These are phyloP conservation scores for Aspergillus pseudoterreus DNA, from an alignment of 2,329 filamentous ascomycete species.

Conservation along the genomic window DNA sequence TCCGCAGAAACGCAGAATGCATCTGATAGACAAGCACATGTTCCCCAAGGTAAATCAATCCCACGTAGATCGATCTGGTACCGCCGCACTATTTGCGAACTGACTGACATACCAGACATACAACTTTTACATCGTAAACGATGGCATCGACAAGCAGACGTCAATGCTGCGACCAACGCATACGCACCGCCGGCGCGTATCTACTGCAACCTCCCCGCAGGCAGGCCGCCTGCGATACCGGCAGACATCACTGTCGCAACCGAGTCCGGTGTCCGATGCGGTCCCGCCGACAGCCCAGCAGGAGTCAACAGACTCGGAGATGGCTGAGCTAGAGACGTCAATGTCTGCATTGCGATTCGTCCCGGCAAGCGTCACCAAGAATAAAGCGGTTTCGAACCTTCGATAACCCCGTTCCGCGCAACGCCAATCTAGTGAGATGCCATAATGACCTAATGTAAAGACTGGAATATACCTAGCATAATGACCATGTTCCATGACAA, in stretches of 20 bases:
- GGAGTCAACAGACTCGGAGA: slow-evolving; percentile 23
- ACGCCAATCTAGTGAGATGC: too few relatives aligned
- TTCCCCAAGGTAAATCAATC: slow-evolving; percentile 61
- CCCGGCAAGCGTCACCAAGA: slow-evolving; percentile 38
- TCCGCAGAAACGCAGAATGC: slow-evolving; percentile 76
- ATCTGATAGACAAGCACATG: slow-evolving; percentile 91
- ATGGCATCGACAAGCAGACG: slow-evolving; percentile 80
- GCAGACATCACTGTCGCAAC: slow-evolving; percentile 25
- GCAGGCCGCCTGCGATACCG: slow-evolving; percentile 32
- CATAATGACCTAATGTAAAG: background rate
- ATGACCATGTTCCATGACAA: background rate
- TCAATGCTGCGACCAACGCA: slow-evolving; percentile 63
- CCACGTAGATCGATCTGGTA: too few relatives aligned
- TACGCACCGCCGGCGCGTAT: slow-evolving; percentile 32
- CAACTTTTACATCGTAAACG: slow-evolving; percentile 81
- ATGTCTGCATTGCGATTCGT: slow-evolving; percentile 46
- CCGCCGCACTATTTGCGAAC: too few relatives aligned
- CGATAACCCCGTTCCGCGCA: too few relatives aligned
- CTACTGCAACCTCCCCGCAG: slow-evolving; percentile 28
- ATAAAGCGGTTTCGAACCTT: slow-evolving; percentile 12
- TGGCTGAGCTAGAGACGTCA: slow-evolving; percentile 39
- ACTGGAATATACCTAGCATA: too few relatives aligned
- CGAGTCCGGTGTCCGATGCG: slow-evolving; percentile 1
- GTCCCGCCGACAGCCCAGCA: slow-evolving; percentile 2
- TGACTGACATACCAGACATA: slow-evolving; percentile 54